A percentile compares a stretch with the other conserved stretches of the same genome.
phyloP scores from a whole-genome alignment of 31 red algal genomes.

The Asparagopsis taxiformis region DNA sequence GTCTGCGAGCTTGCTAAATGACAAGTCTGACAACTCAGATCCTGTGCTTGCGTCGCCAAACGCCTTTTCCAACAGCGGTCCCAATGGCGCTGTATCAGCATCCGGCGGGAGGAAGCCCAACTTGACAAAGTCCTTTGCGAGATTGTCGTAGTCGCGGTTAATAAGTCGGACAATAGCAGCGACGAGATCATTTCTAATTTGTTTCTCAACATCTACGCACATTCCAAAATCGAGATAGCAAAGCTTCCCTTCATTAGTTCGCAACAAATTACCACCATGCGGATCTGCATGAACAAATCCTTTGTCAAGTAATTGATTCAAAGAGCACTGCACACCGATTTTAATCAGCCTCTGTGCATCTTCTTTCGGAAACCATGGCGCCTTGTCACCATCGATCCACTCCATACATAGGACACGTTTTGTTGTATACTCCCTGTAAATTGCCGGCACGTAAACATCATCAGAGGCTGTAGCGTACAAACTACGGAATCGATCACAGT shows the following conservation, averaged over 20 bases:
- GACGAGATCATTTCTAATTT: slow-evolving; percentile 67
- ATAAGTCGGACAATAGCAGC: slow-evolving; percentile 81
- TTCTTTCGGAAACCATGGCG: slow-evolving; percentile 44
- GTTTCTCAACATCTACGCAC: slow-evolving; percentile 67
- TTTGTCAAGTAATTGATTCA: slow-evolving; percentile 87
- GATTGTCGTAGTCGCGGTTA: slow-evolving; percentile 79
- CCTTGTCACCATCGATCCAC: slow-evolving; percentile 93
- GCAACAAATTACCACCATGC: slow-evolving; percentile 90
- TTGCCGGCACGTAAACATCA: slow-evolving; percentile 65
- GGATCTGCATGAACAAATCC: slow-evolving; percentile 98
- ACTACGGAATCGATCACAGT: slow-evolving; percentile 66
- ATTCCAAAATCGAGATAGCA: slow-evolving; percentile 93
- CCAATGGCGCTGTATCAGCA: slow-evolving; percentile 68
- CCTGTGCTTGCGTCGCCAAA: slow-evolving; percentile 78
- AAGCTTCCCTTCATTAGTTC: slow-evolving; percentile 64
- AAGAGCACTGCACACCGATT: slow-evolving; percentile 85
- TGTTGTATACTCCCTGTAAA: slow-evolving; percentile 41
- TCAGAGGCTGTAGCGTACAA: slow-evolving; percentile 45
- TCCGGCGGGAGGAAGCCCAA: slow-evolving; percentile 90
- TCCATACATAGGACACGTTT: slow-evolving; percentile 80
- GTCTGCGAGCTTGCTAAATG: slow-evolving; percentile 75
- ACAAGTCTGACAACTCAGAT: slow-evolving; percentile 57
- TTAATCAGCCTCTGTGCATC: slow-evolving; percentile 78
- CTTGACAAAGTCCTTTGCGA: slow-evolving; percentile 82
- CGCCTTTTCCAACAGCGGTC: slow-evolving; percentile 65